Conservation (phyloP, 192 early-diverging fungal species). For the Podila clonocystis region DNA sequence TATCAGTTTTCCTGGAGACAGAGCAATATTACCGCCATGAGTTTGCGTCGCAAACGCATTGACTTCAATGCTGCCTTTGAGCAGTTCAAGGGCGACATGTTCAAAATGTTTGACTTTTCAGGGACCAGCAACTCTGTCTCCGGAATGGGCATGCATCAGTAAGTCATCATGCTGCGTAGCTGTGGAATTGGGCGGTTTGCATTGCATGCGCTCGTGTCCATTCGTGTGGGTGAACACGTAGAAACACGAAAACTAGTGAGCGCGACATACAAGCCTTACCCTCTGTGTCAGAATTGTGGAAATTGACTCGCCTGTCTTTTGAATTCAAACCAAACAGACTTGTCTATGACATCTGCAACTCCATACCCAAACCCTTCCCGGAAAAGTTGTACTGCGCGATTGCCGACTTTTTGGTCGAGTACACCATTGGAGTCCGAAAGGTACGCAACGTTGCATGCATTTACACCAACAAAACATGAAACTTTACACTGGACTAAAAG, state of each 20-base stretch:
- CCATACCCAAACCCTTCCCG: slow-evolving; percentile 74
- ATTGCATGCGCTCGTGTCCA: not conserved
- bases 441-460: slow-evolving; percentile 39
- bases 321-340: slow-evolving; percentile 37
- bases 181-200: not conserved
- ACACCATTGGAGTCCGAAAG: slow-evolving; percentile 60
- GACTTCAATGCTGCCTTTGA: slow-evolving; percentile 60
- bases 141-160: slow-evolving; percentile 82
- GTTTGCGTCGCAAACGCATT: slow-evolving; percentile 62
- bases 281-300: not conserved
- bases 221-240: not conserved
- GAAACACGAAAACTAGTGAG: not conserved
- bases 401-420: slow-evolving; percentile 70
- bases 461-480: not conserved
- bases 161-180: slow-evolving; percentile 21
- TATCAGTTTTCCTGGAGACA: too few relatives aligned
- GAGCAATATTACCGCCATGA: slow-evolving; percentile 35
- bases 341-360: slow-evolving; percentile 85
- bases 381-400: slow-evolving; percentile 73
- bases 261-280: not conserved
- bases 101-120: slow-evolving; percentile 64
- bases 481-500: not conserved
- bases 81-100: slow-evolving; percentile 57
- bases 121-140: slow-evolving; percentile 56
- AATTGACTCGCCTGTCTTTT: not conserved